Percentiles rank a stretch among this genome's conserved stretches.
Conservation (phyloP, 75 land plant genomes). For the Picea sitchensis region DNA sequence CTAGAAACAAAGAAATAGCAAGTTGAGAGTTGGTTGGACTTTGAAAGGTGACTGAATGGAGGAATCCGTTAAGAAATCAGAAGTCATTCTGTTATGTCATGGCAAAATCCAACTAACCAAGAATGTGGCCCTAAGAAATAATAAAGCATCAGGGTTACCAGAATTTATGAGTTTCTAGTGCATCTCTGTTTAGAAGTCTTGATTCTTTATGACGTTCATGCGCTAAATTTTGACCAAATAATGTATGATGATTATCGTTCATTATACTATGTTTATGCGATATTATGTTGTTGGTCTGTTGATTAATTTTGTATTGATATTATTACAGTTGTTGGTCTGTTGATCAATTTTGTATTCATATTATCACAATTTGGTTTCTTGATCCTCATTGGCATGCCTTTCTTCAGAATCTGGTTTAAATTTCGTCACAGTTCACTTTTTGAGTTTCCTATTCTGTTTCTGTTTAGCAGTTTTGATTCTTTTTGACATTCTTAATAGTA, state of each 20-base stretch:
- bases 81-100: neutral
- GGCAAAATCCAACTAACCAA: neutral
- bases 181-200: neutral
- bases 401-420: neutral
- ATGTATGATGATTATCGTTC: neutral
- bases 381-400: neutral
- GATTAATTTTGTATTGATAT: neutral
- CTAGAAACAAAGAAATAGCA: constrained; percentile 1
- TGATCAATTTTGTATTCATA: too few relatives aligned
- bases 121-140: neutral
- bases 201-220: neutral
- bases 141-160: neutral
- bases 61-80: neutral
- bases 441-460: neutral
- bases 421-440: neutral
- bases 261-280: neutral
- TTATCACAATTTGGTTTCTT: neutral
- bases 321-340: neutral
- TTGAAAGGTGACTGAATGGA: neutral
- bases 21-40: neutral
- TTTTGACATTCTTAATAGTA: neutral
- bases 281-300: neutral
- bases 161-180: neutral
- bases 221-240: neutral
- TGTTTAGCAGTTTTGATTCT: neutral